Conservation (phyloP, 768 basidiomycete genomes). For the Pseudohyphozyma bogoriensis region DNA sequence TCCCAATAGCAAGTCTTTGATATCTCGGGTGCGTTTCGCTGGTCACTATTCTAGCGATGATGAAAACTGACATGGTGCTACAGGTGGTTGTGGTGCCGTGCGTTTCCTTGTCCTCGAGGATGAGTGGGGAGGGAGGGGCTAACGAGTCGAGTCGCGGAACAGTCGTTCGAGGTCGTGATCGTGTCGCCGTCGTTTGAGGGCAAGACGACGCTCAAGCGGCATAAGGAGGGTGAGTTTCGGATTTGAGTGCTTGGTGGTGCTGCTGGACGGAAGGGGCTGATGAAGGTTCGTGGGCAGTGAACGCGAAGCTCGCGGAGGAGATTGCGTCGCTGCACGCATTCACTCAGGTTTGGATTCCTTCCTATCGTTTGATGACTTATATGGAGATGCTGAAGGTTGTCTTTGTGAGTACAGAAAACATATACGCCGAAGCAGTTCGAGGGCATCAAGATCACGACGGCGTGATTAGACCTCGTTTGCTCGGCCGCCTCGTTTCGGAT, state of each 20-base stretch:
- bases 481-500: no score
- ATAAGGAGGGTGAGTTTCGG: conserved; percentile 27
- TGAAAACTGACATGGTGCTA: not conserved
- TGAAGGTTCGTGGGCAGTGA: conserved; percentile 17
- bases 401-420: conserved; percentile 18
- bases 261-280: not conserved
- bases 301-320: conserved; percentile 32
- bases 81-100: conserved; percentile 30
- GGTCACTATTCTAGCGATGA: not conserved
- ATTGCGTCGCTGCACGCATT: conserved; percentile 34
- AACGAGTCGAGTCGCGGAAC: not conserved
- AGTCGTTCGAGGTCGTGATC: conserved; percentile 33
- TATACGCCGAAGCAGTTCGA: conserved; percentile 31
- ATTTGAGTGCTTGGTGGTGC: not conserved
- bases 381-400: not conserved
- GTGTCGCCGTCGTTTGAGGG: conserved; percentile 31
- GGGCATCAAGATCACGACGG: conserved; percentile 20
- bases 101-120: not conserved
- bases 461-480: not conserved
- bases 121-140: not conserved
- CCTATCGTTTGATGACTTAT: not conserved
- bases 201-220: conserved; percentile 31
- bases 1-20: conserved; percentile 30
- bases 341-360: conserved; percentile 23
- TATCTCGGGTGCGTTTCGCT: conserved; percentile 22